Base-by-base conservation (phyloP, 2,329 filamentous ascomycete genomes). In the Claviceps purpurea region DNA sequence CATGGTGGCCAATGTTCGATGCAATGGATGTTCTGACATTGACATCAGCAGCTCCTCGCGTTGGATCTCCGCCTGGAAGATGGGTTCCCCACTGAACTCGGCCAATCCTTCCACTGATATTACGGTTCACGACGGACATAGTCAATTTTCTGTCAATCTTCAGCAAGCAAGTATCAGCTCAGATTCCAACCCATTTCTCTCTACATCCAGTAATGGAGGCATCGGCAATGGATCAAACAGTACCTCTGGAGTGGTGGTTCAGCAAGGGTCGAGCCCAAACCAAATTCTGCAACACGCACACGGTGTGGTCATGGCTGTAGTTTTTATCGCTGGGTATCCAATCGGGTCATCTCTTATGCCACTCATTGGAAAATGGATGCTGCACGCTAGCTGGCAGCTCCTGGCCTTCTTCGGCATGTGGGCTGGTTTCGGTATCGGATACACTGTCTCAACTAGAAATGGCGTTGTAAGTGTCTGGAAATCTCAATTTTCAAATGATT, bases 331-430 rank as follows among this genome's bases (percentile, higher is more conserved):
- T 13, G 65, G 81, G 24, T 84, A 81, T 57, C 82, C 82, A 0
- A 57, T 82, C 3, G 82, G 80, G 5, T 72, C 81, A 7, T 66
- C 79, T 4, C 62, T 82, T 41, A 82, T 84, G 74, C 77, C 80
- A 2, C 55, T 83, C 2, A 55, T 81, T 10, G 74, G 76, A 46
- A 76, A 71, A 42, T 82, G 75, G 75, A 61, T 73, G 50, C 57
- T 79, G n/a, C 82, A 85, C 59, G 77, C 71, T 6, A 65, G 65
- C 10, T 74, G 77, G 65, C 82, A 85, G 63, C 57, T 70, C 2
- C 52, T 81, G 14, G 69, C 72, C 44, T 77, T 81, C 60, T 53
- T 77, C 16, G 65, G 73, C 41, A 79, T 84, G 74, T 81, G 81
- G 71, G 73, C 68, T 13, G 79, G 76, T 14, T 79, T 85, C 51